phyloP scores from a whole-genome alignment of 768 basidiomycete species.

The Xerocomellus amylosporus region DNA sequence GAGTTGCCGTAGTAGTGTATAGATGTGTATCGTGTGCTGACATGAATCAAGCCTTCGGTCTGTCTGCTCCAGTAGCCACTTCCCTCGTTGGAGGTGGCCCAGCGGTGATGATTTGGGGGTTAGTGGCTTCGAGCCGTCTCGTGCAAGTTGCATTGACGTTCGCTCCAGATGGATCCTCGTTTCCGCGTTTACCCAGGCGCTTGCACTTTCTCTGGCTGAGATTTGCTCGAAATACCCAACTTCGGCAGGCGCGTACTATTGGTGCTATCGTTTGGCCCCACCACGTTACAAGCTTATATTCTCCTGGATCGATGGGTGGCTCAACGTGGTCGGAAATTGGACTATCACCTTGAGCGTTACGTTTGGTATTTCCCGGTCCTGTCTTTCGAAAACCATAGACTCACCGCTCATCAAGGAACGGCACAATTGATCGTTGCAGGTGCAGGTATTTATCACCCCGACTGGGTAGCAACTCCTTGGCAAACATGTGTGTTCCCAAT shows the following conservation, averaged over 20 bases:
- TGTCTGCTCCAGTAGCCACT: slow-evolving; percentile 56
- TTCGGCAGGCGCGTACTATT: slow-evolving; percentile 62
- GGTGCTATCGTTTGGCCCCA: slow-evolving; percentile 60
- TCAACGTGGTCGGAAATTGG: slow-evolving; percentile 68
- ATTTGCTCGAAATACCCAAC: slow-evolving; percentile 61
- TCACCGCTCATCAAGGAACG: slow-evolving; percentile 40
- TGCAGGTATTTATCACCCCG: slow-evolving; percentile 52
- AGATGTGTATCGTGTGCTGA: slow-evolving; percentile 1
- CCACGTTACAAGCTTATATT: slow-evolving; percentile 48
- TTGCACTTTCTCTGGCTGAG: slow-evolving; percentile 56
- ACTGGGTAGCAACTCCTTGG: slow-evolving; percentile 58
- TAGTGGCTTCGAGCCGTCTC: neutral
- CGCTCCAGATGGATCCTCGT: slow-evolving; percentile 48
- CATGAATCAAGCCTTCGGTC: slow-evolving; percentile 45
- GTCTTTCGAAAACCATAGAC: neutral
- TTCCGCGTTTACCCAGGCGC: slow-evolving; percentile 43
- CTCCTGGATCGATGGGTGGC: slow-evolving; percentile 70
- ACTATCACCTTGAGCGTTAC: slow-evolving; percentile 64
- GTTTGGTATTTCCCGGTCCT: slow-evolving; percentile 40
- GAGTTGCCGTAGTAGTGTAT: slow-evolving; percentile 25
- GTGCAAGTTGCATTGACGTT: neutral
- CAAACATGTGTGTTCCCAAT: slow-evolving; percentile 48
- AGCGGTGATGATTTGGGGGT: slow-evolving; percentile 60
- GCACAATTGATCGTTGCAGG: slow-evolving; percentile 61
- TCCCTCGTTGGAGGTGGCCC: slow-evolving; percentile 55